Evolutionary conservation across 192 early-diverging fungal genomes (phyloP).

Genomic region (Helicostylum pulchrum): DNA sequence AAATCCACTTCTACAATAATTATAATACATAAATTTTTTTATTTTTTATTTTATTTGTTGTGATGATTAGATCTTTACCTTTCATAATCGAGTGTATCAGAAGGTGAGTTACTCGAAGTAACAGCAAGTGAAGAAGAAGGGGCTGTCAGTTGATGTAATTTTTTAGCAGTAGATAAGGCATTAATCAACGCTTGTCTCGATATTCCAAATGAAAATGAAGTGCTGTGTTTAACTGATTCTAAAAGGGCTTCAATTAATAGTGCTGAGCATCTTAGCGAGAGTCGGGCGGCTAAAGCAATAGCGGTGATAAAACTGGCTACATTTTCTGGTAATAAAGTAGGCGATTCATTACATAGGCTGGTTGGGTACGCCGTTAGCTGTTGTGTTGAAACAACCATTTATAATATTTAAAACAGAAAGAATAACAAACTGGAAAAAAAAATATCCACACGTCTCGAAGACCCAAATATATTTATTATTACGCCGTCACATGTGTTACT

Average conservation of each 20-base stretch:
- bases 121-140: neutral
- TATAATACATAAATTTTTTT: neutral
- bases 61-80: neutral
- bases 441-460: neutral
- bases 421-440: neutral
- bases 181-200: conserved; percentile 52
- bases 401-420: neutral
- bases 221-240: conserved; percentile 60
- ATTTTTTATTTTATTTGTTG: neutral
- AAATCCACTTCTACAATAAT: conserved; percentile 45
- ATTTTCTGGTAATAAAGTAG: conserved; percentile 53
- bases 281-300: conserved; percentile 55
- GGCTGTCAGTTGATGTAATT: conserved; percentile 36
- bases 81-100: neutral
- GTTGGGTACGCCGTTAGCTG: conserved; percentile 13
- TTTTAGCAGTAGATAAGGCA: conserved; percentile 60
- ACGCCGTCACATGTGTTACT: no score
- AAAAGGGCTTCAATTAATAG: conserved; percentile 59
- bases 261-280: conserved; percentile 58
- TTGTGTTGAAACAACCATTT: conserved; percentile 19
- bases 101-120: neutral
- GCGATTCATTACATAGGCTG: conserved; percentile 26
- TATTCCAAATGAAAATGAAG: conserved; percentile 53
- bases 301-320: conserved; percentile 58
- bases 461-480: no score